phyloP scores from a whole-genome alignment of 192 early-diverging fungal species.

The Chytriomyces hyalinus region DNA sequence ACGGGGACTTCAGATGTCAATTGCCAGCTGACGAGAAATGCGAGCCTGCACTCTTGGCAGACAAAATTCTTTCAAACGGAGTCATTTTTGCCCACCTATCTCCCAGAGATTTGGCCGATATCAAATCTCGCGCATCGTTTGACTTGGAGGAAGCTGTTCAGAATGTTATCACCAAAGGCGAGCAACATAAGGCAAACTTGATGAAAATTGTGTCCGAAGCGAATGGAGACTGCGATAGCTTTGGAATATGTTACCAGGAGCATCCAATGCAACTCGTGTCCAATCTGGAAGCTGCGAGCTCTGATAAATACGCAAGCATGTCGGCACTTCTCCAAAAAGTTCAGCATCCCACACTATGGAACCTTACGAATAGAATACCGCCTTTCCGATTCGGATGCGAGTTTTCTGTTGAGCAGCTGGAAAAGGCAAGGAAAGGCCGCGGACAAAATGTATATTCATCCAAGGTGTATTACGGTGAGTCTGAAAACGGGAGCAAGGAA shows the following conservation, averaged over 20 bases:
- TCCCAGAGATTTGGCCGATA: too few relatives aligned
- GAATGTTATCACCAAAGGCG: background rate
- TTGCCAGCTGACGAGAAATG: too few relatives aligned
- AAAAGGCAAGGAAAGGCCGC: background rate
- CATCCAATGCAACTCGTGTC: background rate
- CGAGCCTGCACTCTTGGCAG: too few relatives aligned
- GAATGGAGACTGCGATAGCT: background rate
- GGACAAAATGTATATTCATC: background rate
- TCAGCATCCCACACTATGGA: background rate
- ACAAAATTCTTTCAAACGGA: too few relatives aligned
- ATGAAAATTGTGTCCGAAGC: background rate
- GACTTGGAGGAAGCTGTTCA: background rate
- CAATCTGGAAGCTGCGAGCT: too few relatives aligned
- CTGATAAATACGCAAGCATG: too few relatives aligned
- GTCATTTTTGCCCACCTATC: too few relatives aligned
- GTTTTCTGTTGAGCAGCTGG: background rate
- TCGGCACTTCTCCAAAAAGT: background rate
- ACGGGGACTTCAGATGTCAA: too few relatives aligned
- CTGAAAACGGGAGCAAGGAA: too few relatives aligned
- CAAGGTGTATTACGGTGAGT: background rate
- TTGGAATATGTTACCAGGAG: background rate
- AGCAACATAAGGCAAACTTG: background rate
- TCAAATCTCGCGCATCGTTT: background rate
- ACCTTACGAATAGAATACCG: background rate
- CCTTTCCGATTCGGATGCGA: slow-evolving; percentile 1